Evolutionary conservation across 2,329 filamentous ascomycete species (phyloP).

Genomic region (Colletotrichum camelliae): DNA sequence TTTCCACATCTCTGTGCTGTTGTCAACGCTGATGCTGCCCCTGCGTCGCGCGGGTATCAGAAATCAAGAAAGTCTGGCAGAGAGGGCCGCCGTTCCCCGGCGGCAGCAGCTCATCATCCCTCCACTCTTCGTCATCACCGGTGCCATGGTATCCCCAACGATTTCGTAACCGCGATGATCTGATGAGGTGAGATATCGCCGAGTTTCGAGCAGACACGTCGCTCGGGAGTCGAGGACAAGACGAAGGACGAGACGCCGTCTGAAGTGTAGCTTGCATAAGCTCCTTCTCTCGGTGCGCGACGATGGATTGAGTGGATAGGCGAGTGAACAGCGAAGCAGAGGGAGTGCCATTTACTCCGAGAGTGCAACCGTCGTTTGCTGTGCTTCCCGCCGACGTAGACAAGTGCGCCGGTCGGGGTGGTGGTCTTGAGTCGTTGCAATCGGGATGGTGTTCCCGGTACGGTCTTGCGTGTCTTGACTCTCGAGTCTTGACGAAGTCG

Average conservation of each 20-base stretch:
- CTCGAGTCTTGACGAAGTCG: not conserved
- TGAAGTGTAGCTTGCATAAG: conserved; percentile 5
- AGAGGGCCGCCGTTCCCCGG: not conserved
- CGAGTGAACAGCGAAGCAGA: not conserved
- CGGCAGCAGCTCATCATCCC: not conserved
- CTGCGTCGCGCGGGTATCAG: conserved; percentile 12
- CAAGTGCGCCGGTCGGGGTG: not conserved
- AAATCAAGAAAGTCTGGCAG: not conserved
- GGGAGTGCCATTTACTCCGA: not conserved
- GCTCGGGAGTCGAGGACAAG: not conserved
- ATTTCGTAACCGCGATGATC: not conserved
- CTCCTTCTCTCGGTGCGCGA: not conserved
- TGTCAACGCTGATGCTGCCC: not conserved
- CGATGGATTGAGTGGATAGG: not conserved
- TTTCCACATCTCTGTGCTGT: not conserved
- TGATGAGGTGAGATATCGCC: not conserved
- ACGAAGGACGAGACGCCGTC: conserved; percentile 15
- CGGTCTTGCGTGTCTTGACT: not conserved
- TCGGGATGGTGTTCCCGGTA: not conserved
- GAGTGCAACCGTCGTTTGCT: not conserved
- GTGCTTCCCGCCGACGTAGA: not conserved
- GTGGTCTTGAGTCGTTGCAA: not conserved
- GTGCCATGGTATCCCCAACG: not conserved
- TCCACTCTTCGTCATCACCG: conserved; percentile 6
- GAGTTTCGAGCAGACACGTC: not conserved